A percentile compares a stretch with the other conserved stretches of the same genome.
Conservation (phyloP, 768 basidiomycete genomes). For the Agrocybe chaxingu region DNA sequence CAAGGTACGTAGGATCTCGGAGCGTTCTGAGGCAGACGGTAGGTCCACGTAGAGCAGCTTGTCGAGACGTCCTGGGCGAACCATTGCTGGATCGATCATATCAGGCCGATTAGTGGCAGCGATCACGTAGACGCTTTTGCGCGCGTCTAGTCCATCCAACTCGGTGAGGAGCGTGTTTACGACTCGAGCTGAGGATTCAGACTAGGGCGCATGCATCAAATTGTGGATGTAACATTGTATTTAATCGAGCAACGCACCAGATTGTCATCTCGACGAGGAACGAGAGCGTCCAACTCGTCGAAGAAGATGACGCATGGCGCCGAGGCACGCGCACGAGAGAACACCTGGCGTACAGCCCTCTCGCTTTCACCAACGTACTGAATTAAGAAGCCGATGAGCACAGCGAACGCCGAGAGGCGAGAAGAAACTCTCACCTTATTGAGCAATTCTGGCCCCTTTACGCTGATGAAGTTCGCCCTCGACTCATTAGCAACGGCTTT, state of each 20-base stretch:
- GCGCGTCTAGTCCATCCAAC: slow-evolving; percentile 85
- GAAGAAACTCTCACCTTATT: slow-evolving; percentile 70
- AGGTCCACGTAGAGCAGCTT: slow-evolving; percentile 93
- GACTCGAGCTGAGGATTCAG: slow-evolving; percentile 89
- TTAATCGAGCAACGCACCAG: slow-evolving; percentile 49
- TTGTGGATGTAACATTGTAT: too few relatives aligned
- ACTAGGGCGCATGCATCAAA: slow-evolving; percentile 37
- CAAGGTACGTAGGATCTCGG: slow-evolving; percentile 81
- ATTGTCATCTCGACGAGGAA: slow-evolving; percentile 85
- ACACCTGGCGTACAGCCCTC: slow-evolving; percentile 90
- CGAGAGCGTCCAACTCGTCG: slow-evolving; percentile 90
- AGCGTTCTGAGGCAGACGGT: slow-evolving; percentile 68
- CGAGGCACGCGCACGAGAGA: slow-evolving; percentile 89
- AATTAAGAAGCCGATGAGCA: background rate
- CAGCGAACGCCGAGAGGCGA: background rate
- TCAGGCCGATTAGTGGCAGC: slow-evolving; percentile 95
- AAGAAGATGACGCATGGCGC: slow-evolving; percentile 96
- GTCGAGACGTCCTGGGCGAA: slow-evolving; percentile 92
- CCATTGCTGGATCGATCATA: slow-evolving; percentile 98
- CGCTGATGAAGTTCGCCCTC: slow-evolving; percentile 94
- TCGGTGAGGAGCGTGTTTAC: slow-evolving; percentile 95
- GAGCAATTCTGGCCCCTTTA: slow-evolving; percentile 94
- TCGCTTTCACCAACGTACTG: slow-evolving; percentile 99
- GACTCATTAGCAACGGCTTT: slow-evolving; percentile 98
- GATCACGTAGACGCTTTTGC: slow-evolving; percentile 89